Conservation (phyloP, 139 green algal genomes). For the Parachlorella kessleri region DNA sequence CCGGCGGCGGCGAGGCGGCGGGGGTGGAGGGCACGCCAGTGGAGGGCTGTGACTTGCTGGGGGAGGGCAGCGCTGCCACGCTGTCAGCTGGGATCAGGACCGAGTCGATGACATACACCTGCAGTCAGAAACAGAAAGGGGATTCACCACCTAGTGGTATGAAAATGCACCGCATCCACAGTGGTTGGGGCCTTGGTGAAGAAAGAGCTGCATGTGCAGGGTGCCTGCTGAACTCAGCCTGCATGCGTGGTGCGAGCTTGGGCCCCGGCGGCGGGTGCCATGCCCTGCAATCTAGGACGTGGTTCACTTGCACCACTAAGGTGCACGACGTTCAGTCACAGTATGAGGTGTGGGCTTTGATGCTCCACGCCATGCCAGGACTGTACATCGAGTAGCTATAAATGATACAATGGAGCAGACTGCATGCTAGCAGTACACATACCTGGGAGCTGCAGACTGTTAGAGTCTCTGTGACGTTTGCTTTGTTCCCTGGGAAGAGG, state of each 20-base stretch:
- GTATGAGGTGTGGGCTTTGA: too few relatives aligned
- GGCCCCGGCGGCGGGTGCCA: background rate
- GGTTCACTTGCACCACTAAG: too few relatives aligned
- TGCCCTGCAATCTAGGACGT: too few relatives aligned
- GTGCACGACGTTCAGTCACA: too few relatives aligned
- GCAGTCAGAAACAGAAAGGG: background rate
- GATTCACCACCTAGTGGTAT: too few relatives aligned
- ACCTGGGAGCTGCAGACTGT: background rate
- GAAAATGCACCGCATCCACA: conserved; percentile 1
- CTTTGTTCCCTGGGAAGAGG: background rate
- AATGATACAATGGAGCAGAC: too few relatives aligned
- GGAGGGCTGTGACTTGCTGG: background rate
- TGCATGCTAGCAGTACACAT: too few relatives aligned
- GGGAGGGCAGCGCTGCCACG: conserved; percentile 19
- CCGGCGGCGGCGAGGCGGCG: too few relatives aligned
- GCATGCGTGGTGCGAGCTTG: background rate
- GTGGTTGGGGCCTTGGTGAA: background rate
- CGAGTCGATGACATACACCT: conserved; percentile 9
- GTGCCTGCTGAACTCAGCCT: background rate
- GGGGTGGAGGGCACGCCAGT: background rate
- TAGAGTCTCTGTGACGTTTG: background rate
- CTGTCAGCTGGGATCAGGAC: conserved; percentile 25
- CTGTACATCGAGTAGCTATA: too few relatives aligned
- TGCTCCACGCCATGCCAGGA: too few relatives aligned
- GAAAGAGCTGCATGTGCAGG: too few relatives aligned